Conservation (phyloP, 495 filamentous ascomycete genomes). For the Hypoxylon perforatum region DNA sequence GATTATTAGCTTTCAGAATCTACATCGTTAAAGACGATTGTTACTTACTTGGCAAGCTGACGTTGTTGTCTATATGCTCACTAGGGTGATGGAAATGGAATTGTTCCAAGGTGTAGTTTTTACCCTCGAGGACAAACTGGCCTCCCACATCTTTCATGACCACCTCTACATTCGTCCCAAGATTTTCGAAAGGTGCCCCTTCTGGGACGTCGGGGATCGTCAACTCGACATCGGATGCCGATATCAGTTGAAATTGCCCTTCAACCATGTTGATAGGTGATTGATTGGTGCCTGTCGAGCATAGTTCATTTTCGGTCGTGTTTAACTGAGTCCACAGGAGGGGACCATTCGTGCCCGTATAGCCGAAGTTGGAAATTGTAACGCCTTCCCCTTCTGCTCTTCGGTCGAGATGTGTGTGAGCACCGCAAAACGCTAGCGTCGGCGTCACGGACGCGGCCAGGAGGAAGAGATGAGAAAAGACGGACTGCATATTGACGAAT, state of each 20-base stretch:
- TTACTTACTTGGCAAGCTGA: slow-evolving; percentile 54
- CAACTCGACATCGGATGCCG: slow-evolving; percentile 50
- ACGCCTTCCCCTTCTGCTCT: slow-evolving; percentile 49
- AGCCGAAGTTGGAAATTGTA: slow-evolving; percentile 56
- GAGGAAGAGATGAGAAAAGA: slow-evolving; percentile 34
- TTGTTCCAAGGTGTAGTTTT: slow-evolving; percentile 65
- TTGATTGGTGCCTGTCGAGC: slow-evolving; percentile 66
- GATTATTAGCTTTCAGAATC: slow-evolving; percentile 20
- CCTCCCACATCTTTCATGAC: slow-evolving; percentile 53
- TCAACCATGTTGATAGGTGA: slow-evolving; percentile 69
- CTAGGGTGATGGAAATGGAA: slow-evolving; percentile 79
- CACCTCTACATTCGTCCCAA: slow-evolving; percentile 70
- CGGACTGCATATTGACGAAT: slow-evolving; percentile 27
- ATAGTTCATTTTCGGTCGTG: slow-evolving; percentile 55
- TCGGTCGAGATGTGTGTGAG: slow-evolving; percentile 48
- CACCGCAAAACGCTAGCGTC: slow-evolving; percentile 41
- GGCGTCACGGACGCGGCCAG: slow-evolving; percentile 43
- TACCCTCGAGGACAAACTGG: slow-evolving; percentile 55
- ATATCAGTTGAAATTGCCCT: slow-evolving; percentile 55
- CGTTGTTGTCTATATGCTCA: slow-evolving; percentile 68
- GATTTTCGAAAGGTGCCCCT: slow-evolving; percentile 66
- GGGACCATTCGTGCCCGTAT: slow-evolving; percentile 64
- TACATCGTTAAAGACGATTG: not conserved
- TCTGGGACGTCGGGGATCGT: slow-evolving; percentile 48
- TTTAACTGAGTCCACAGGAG: slow-evolving; percentile 68